Base-by-base conservation (phyloP, 768 basidiomycete species). In the Postia placenta region DNA sequence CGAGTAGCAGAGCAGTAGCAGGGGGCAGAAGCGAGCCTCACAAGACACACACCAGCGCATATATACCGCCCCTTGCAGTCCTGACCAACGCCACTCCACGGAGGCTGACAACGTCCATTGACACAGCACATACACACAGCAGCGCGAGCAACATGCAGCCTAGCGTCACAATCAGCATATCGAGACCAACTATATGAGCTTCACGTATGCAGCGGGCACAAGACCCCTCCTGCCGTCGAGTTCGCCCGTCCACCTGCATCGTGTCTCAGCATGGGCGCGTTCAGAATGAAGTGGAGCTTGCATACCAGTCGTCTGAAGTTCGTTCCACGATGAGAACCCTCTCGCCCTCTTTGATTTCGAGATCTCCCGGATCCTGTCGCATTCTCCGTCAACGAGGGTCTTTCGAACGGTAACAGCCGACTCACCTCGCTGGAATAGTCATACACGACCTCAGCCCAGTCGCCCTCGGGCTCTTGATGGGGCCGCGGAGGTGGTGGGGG, bases 391-490 rank as follows among this genome's bases (percentile, higher is more conserved):
- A 47, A 24, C 44, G 51, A 41, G 14, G 19, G 25, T 30, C 11
- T 33, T 19, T 5, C 24, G 45, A 24, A 37, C 15, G 41, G 52
- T 3, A 7, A 45, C 7, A 25, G 37, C 0, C n/a, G 54, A n/a
- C 67, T 35, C 55, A 88, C 87, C 57, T 70, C 69, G 44, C 86
- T 81, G 37, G 68, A 68, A 67, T 86, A 91, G 51, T 86, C 87
- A 59, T 90, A 91, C 64, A 87, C 56, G 4, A 72, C 88, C 57
- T 89, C 81, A 14, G 79, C 86, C 88, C 88, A 91, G 52, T 86
- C 83, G 3, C 85, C 86, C 39, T 71, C 70, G 2, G 61, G 60
- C 53, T 69, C 69, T 46, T 63, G 63, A 50, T 67, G 64, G 26
- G 64, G 67, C 30, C 67, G 67, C 30, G 59, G 50, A 42, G 59